These are phyloP conservation scores for Wickerhamomyces sp. DNA, from an alignment of 1,139 yeast species.

Conservation along the genomic window DNA sequence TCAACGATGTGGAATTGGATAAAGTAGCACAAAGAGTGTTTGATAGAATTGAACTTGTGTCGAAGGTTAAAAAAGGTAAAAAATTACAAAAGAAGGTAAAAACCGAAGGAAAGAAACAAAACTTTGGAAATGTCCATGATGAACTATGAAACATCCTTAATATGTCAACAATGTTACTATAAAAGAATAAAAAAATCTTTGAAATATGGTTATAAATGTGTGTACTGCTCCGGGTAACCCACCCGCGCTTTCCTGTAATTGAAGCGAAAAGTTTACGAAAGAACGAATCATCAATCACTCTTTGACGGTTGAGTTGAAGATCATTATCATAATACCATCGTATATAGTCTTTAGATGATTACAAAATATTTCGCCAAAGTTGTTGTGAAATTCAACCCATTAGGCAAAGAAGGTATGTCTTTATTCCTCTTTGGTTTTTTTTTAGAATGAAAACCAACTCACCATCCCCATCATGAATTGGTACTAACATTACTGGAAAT, in stretches of 20 bases:
- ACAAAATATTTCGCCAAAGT: slow-evolving; percentile 81
- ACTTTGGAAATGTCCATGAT: background rate
- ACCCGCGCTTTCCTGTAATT: too few relatives aligned
- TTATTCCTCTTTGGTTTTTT: too few relatives aligned
- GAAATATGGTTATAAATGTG: too few relatives aligned
- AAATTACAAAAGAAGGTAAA: slow-evolving; percentile 8
- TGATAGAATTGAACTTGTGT: slow-evolving; percentile 9
- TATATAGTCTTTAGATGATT: slow-evolving; percentile 44
- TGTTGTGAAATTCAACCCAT: slow-evolving; percentile 75
- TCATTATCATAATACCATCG: too few relatives aligned
- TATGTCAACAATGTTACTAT: background rate
- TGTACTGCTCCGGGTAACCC: too few relatives aligned
- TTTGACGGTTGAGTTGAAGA: too few relatives aligned
- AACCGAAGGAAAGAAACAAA: background rate
- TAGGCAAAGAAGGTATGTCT: slow-evolving; percentile 57
- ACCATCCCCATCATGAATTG: too few relatives aligned
- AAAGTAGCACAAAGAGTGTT: slow-evolving; percentile 2
- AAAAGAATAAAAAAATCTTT: too few relatives aligned
- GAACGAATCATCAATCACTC: too few relatives aligned
- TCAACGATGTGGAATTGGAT: slow-evolving; percentile 1
- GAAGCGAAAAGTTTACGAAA: too few relatives aligned
- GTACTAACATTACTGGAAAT: slow-evolving; percentile 6
- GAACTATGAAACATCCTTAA: background rate
- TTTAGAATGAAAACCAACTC: too few relatives aligned
- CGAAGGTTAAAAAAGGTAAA: slow-evolving; percentile 16